These are phyloP conservation scores for Colletotrichum sp. DNA, from an alignment of 2,329 filamentous ascomycete genomes.

Conservation along the genomic window DNA sequence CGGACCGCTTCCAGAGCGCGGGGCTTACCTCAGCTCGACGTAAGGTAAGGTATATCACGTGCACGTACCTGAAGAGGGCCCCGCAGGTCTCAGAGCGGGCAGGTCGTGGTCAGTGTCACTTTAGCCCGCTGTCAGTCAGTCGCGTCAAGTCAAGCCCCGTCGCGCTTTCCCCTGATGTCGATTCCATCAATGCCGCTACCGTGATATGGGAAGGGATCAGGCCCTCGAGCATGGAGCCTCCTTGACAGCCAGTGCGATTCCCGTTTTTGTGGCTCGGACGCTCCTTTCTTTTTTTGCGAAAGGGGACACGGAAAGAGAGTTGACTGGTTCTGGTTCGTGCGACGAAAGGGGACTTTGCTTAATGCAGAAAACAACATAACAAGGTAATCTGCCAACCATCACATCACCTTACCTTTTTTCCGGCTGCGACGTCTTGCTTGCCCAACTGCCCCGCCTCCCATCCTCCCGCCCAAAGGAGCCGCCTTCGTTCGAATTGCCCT, in stretches of 20 bases:
- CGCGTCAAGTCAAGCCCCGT: slow-evolving; percentile 1
- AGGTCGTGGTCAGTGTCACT: slow-evolving; percentile 3
- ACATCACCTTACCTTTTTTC: background rate
- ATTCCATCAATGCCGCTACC: slow-evolving; percentile 1
- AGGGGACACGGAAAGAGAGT: background rate
- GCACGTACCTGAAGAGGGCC: background rate
- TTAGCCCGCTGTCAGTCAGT: background rate
- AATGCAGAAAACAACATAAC: background rate
- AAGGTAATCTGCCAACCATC: background rate
- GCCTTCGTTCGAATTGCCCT: background rate
- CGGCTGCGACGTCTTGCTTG: background rate
- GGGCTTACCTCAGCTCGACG: background rate
- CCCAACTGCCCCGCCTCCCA: background rate
- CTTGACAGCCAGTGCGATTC: slow-evolving; percentile 3
- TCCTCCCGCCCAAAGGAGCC: background rate
- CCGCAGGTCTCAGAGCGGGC: background rate
- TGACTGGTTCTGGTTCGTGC: background rate
- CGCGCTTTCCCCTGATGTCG: slow-evolving; percentile 1
- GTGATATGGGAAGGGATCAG: slow-evolving; percentile 5
- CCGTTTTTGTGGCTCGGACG: slow-evolving; percentile 12
- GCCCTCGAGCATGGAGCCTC: slow-evolving; percentile 15
- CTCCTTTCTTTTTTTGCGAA: background rate
- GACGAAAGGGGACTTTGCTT: background rate
- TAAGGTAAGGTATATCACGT: background rate
- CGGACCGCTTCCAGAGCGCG: background rate